These are phyloP conservation scores for Phyllosticta paracitricarpa DNA, from an alignment of 2,329 filamentous ascomycete species.

Conservation along the genomic window DNA sequence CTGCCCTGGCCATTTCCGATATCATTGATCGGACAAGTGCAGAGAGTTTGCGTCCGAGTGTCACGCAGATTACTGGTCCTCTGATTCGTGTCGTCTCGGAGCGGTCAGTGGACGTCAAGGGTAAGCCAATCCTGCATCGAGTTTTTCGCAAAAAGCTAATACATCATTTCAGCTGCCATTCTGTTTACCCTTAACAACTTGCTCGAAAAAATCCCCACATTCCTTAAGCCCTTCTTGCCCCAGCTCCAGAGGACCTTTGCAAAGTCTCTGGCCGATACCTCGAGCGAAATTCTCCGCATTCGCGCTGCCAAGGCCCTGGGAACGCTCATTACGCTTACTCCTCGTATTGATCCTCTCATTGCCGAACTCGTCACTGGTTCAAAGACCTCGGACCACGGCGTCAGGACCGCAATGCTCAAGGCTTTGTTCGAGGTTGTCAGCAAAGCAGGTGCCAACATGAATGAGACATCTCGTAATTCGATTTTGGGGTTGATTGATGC, in stretches of 20 bases:
- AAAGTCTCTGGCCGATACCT: conserved; percentile 85
- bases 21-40: conserved; percentile 87
- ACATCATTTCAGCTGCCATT: conserved; percentile 56
- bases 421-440: conserved; percentile 92
- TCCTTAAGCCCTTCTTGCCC: conserved; percentile 92
- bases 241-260: conserved; percentile 96
- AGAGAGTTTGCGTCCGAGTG: conserved; percentile 82
- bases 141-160: not conserved
- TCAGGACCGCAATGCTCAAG: conserved; percentile 93
- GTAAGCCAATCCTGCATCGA: conserved; percentile 17
- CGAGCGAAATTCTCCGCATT: conserved; percentile 77
- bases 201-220: conserved; percentile 89
- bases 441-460: conserved; percentile 92
- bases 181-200: conserved; percentile 89
- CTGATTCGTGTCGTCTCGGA: conserved; percentile 97
- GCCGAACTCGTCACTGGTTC: conserved; percentile 88
- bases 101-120: conserved; percentile 87
- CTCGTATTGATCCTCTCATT: conserved; percentile 89
- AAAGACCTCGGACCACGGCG: conserved; percentile 77
- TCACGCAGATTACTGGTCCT: conserved; percentile 94
- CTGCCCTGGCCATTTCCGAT: conserved; percentile 88
- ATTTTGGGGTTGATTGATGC: conserved; percentile 83
- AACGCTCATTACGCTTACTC: conserved; percentile 89
- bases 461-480: conserved; percentile 74
- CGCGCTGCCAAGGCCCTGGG: conserved; percentile 89